Evolutionary conservation across 805 yeast species (phyloP).

Genomic region (Kodamaea neixiangensis): DNA sequence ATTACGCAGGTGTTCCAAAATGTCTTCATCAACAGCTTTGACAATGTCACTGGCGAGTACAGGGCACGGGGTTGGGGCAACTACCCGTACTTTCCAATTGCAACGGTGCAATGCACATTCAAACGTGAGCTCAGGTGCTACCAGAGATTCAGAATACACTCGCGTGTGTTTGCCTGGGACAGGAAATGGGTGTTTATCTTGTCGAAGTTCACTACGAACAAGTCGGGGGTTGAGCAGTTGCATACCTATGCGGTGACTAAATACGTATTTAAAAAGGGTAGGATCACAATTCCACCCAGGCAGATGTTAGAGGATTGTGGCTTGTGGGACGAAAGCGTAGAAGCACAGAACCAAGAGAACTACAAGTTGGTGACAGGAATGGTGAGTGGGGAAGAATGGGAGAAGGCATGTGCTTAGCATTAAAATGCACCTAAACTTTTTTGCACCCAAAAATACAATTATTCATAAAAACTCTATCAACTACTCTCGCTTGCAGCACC

Average conservation of each 20-base stretch:
- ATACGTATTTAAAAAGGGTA: constrained; percentile 73
- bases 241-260: constrained; percentile 70
- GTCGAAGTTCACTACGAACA: constrained; percentile 54
- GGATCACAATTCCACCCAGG: constrained; percentile 71
- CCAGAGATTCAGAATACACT: constrained; percentile 53
- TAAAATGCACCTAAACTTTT: background rate
- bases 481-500: constrained; percentile 8
- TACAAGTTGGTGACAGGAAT: constrained; percentile 30
- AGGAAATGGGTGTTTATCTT: constrained; percentile 79
- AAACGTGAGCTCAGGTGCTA: constrained; percentile 73
- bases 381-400: constrained; percentile 11
- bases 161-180: constrained; percentile 79
- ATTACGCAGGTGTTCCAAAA: constrained; percentile 59
- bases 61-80: constrained; percentile 25
- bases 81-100: constrained; percentile 75
- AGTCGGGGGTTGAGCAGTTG: constrained; percentile 21
- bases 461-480: background rate
- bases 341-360: constrained; percentile 40
- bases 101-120: constrained; percentile 66
- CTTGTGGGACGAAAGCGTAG: constrained; percentile 53
- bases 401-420: constrained; percentile 8
- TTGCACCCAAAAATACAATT: background rate
- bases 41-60: constrained; percentile 38
- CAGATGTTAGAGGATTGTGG: constrained; percentile 61
- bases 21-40: constrained; percentile 49